A percentile compares a stretch with the other conserved stretches of the same genome.
Conservation (phyloP, 1,284 basidiomycete species). For the Trichosporon sp. region DNA sequence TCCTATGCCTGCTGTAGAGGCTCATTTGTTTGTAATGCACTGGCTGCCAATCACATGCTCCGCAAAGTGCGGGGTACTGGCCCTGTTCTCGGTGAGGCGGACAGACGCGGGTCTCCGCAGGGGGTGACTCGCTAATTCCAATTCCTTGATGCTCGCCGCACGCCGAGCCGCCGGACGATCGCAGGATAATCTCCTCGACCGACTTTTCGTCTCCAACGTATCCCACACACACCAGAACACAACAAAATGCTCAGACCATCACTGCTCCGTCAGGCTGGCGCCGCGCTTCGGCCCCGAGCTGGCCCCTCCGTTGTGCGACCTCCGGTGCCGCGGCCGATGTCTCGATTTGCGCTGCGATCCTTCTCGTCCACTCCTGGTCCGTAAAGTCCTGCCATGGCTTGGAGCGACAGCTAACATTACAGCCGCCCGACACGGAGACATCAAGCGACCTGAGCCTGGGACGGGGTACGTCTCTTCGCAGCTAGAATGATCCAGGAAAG, state of each 20-base stretch:
- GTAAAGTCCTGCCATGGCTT: neutral
- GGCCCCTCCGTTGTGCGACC: neutral
- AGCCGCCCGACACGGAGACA: constrained; percentile 49
- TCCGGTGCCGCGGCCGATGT: neutral
- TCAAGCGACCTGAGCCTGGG: constrained; percentile 54
- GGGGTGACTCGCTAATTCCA: constrained; percentile 3
- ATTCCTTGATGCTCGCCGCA: neutral
- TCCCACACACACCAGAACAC: neutral
- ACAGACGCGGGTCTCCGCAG: neutral
- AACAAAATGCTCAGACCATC: neutral
- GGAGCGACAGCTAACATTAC: constrained; percentile 2
- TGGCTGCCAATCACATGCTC: neutral
- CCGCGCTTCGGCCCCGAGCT: neutral
- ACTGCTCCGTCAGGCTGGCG: constrained; percentile 6
- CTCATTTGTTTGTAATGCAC: neutral
- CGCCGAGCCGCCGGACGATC: neutral
- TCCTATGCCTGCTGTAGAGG: too few relatives aligned
- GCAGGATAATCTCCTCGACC: neutral
- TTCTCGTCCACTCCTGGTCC: neutral
- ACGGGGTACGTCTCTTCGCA: constrained; percentile 41
- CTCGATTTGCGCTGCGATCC: neutral
- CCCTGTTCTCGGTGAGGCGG: neutral
- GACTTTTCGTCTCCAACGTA: neutral
- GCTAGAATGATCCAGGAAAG: neutral
- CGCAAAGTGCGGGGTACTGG: neutral